These are phyloP conservation scores for Coemansia sp. DNA, from an alignment of 192 early-diverging fungal genomes.

Conservation along the genomic window DNA sequence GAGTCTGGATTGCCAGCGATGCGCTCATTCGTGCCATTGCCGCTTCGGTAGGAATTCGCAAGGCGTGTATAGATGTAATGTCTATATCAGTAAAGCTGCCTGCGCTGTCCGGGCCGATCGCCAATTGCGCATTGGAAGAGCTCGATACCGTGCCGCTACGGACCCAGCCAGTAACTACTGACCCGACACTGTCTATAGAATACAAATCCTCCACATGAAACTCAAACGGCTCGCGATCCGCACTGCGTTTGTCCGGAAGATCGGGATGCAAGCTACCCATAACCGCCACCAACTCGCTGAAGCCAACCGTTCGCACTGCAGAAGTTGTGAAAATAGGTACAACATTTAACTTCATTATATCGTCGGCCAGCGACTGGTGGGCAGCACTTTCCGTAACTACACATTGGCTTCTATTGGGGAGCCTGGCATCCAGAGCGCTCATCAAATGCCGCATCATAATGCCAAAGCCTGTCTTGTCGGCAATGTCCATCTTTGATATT, in stretches of 20 bases:
- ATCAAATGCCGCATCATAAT: constrained; percentile 54
- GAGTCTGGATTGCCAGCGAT: constrained; percentile 64
- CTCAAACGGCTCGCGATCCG: constrained; percentile 43
- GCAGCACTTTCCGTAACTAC: constrained; percentile 20
- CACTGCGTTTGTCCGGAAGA: neutral
- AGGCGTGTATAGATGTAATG: constrained; percentile 77
- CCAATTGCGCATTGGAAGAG: constrained; percentile 23
- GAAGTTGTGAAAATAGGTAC: constrained; percentile 84
- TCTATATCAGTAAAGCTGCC: constrained; percentile 67
- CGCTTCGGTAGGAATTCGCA: constrained; percentile 69
- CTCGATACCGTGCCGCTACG: constrained; percentile 48
- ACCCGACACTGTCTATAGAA: constrained; percentile 57
- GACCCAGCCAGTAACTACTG: constrained; percentile 64
- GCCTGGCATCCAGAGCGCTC: constrained; percentile 38
- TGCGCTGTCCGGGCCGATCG: constrained; percentile 63
- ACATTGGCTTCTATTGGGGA: constrained; percentile 41
- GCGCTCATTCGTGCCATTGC: constrained; percentile 73
- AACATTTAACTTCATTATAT: constrained; percentile 53
- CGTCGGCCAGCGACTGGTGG: constrained; percentile 26
- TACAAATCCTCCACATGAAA: constrained; percentile 86
- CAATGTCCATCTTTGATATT: constrained; percentile 83
- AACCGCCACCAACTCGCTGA: constrained; percentile 67
- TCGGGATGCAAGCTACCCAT: constrained; percentile 20
- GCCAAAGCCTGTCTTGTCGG: constrained; percentile 55
- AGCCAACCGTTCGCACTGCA: constrained; percentile 72